phyloP scores from a whole-genome alignment of 169 alveolate species.

The Eimeria tenella region DNA sequence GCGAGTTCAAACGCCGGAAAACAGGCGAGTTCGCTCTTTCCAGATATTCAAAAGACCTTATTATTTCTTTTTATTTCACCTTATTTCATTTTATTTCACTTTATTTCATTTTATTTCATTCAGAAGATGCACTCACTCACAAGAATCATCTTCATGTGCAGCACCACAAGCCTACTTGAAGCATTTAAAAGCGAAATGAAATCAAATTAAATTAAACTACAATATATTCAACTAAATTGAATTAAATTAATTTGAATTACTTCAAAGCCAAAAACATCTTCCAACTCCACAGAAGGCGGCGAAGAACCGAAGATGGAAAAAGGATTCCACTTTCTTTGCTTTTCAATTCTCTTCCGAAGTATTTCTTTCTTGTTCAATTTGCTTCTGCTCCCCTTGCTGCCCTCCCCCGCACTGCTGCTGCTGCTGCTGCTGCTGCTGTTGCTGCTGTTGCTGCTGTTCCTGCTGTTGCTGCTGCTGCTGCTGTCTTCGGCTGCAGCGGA shows the following conservation, averaged over 20 bases:
- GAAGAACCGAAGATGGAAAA: slow-evolving; percentile 91
- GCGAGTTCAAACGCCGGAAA: too few species aligned
- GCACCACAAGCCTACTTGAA: neutral
- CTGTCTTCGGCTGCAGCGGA: neutral
- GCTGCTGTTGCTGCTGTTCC: neutral
- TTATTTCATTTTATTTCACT: too few species aligned
- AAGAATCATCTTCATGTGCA: neutral
- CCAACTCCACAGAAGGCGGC: slow-evolving; percentile 85
- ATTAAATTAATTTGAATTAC: neutral
- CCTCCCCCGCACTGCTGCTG: neutral
- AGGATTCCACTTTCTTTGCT: slow-evolving; percentile 89
- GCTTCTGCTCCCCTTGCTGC: neutral
- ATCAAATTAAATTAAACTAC: too few species aligned
- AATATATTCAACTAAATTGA: neutral
- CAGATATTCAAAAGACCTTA: too few species aligned
- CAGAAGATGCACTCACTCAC: too few species aligned
- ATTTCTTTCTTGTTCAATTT: neutral
- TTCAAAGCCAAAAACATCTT: slow-evolving; percentile 85
- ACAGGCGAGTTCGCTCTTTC: too few species aligned
- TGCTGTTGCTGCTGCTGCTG: neutral
- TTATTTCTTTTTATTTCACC: too few species aligned
- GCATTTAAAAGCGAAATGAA: too few species aligned
- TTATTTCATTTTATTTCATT: too few species aligned
- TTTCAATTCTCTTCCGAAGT: slow-evolving; percentile 61
- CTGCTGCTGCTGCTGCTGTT: slow-evolving; percentile 1